Percentiles rank a stretch among this genome's conserved stretches.
Conservation (phyloP, 2,329 filamentous ascomycete species). For the Penicillium sumatraense region DNA sequence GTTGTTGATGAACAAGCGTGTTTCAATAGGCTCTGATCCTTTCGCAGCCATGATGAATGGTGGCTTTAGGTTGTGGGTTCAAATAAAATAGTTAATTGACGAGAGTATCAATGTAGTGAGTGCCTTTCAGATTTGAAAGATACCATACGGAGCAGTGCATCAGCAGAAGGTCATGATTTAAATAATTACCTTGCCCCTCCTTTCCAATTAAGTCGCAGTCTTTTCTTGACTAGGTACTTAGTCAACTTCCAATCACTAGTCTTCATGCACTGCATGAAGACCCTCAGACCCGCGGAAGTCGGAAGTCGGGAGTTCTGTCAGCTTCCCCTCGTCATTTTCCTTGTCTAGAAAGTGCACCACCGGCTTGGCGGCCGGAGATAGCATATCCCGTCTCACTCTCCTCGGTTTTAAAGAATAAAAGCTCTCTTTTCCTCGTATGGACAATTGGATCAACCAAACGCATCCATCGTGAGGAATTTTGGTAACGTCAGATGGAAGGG, state of each 20-base stretch:
- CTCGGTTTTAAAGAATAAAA: not conserved
- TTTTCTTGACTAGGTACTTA: too few relatives aligned
- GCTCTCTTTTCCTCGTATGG: not conserved
- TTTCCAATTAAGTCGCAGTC: too few relatives aligned
- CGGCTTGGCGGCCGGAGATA: not conserved
- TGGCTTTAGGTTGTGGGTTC: not conserved
- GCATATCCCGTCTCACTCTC: not conserved
- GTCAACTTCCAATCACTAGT: too few relatives aligned
- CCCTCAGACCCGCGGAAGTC: not conserved
- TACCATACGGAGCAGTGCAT: not conserved
- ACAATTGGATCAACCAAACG: too few relatives aligned
- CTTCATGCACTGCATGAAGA: too few relatives aligned
- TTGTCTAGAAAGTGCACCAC: not conserved
- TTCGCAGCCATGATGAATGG: conserved; percentile 15
- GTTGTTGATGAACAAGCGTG: conserved; percentile 39
- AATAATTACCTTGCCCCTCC: too few relatives aligned
- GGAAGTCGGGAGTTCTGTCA: not conserved
- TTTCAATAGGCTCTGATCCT: conserved; percentile 30
- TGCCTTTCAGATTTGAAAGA: too few relatives aligned
- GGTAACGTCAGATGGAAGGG: too few relatives aligned
- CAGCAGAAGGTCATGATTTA: not conserved
- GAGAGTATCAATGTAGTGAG: not conserved
- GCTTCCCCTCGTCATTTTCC: not conserved
- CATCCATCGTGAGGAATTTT: too few relatives aligned
- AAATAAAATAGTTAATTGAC: too few relatives aligned